phyloP scores from a whole-genome alignment of 805 yeast genomes.

The Metschnikowia amazonensis region DNA sequence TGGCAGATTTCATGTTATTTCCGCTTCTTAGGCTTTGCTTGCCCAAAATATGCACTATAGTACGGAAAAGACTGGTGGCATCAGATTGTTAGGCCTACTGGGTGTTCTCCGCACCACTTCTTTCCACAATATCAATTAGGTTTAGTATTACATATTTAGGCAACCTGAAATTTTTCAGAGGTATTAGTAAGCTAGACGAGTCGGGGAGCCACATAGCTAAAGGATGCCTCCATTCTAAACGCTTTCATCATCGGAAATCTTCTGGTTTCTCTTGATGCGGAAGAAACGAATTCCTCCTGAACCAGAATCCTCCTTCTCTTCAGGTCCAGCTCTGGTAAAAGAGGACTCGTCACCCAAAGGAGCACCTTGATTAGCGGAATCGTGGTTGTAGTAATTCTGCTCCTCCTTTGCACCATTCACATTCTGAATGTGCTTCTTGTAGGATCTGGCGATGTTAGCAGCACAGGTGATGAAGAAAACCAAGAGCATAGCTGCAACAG shows the following conservation, averaged over 20 bases:
- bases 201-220: background rate
- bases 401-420: constrained; percentile 24
- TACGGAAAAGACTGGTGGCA: background rate
- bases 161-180: background rate
- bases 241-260: constrained; percentile 42
- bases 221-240: constrained; percentile 23
- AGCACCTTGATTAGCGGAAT: constrained; percentile 18
- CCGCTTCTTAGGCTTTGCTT: background rate
- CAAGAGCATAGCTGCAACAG: constrained; percentile 50
- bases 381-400: constrained; percentile 18
- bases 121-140: background rate
- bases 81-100: background rate
- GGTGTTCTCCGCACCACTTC: background rate
- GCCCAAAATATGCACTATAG: background rate
- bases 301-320: constrained; percentile 38
- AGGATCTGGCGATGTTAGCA: constrained; percentile 46
- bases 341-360: constrained; percentile 38
- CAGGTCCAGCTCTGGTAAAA: constrained; percentile 38
- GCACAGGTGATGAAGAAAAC: constrained; percentile 52
- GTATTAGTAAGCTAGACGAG: constrained; percentile 1
- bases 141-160: constrained; percentile 4
- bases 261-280: constrained; percentile 59
- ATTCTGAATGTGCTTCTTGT: constrained; percentile 46
- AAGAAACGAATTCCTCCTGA: constrained; percentile 69
- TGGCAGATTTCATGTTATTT: background rate